These are phyloP conservation scores for Cladophialophora exuberans DNA, from an alignment of 2,329 filamentous ascomycete species.

Conservation along the genomic window DNA sequence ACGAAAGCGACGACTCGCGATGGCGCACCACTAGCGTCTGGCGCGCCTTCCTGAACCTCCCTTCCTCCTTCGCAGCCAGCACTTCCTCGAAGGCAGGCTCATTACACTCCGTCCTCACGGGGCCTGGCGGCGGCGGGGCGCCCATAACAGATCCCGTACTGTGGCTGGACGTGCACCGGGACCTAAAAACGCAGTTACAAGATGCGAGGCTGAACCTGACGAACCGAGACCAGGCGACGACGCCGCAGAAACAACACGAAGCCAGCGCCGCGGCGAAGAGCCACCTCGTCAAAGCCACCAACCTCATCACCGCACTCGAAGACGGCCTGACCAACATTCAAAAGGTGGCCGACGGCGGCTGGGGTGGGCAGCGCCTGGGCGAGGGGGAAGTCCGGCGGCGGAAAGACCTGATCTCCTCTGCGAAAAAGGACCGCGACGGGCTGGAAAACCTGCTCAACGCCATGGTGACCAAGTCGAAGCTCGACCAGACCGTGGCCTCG, in stretches of 20 bases:
- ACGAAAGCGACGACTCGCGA: conserved; percentile 57
- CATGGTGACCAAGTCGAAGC: conserved; percentile 55
- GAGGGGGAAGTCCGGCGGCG: conserved; percentile 64
- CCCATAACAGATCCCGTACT: conserved; percentile 57
- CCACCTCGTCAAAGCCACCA: conserved; percentile 59
- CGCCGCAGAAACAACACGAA: conserved; percentile 64
- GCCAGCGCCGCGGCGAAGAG: conserved; percentile 65
- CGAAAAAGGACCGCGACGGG: conserved; percentile 64
- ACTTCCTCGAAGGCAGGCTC: conserved; percentile 40
- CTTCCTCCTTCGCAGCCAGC: conserved; percentile 39
- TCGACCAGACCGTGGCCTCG: conserved; percentile 52
- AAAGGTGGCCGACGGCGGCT: conserved; percentile 30
- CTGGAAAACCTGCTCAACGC: conserved; percentile 63
- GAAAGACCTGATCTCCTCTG: conserved; percentile 60
- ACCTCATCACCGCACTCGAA: conserved; percentile 59
- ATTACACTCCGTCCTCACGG: conserved; percentile 48
- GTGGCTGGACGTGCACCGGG: conserved; percentile 65
- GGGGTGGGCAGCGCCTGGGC: conserved; percentile 49
- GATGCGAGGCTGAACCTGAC: conserved; percentile 63
- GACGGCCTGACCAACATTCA: conserved; percentile 54
- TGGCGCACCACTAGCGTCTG: conserved; percentile 63
- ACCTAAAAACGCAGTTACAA: conserved; percentile 64
- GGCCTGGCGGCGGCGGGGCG: conserved; percentile 39
- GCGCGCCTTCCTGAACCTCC: conserved; percentile 62
- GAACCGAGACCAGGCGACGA: conserved; percentile 61